Percentiles rank a stretch among this genome's conserved stretches.
Evolutionary conservation across 306 rosid species (phyloP).

Genomic region (Vigna angularis): DNA sequence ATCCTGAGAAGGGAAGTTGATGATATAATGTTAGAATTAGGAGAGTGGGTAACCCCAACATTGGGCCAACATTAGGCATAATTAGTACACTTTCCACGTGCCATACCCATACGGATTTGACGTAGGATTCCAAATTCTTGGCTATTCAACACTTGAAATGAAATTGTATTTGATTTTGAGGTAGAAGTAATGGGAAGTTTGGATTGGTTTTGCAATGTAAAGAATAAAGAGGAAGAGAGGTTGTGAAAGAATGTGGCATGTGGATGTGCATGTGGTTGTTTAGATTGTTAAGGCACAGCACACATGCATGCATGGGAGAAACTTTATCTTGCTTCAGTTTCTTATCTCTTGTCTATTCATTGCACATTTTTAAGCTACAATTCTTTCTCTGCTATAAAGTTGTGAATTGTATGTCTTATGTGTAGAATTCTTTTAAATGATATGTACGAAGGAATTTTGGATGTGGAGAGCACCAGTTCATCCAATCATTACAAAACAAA

Average conservation of each 20-base stretch:
- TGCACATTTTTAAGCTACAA: slow-evolving; percentile 10
- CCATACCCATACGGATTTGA: background rate
- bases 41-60: background rate
- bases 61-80: background rate
- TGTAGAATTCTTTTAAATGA: background rate
- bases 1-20: background rate
- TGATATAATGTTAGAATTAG: background rate
- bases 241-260: slow-evolving; percentile 28
- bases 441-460: background rate
- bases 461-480: background rate
- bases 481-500: background rate
- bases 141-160: background rate
- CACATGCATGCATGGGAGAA: slow-evolving; percentile 22
- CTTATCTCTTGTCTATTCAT: background rate
- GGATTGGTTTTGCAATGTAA: background rate
- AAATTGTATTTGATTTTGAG: too few relatives aligned
- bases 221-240: background rate
- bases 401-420: background rate
- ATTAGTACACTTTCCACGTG: slow-evolving; percentile 3
- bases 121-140: background rate
- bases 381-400: background rate
- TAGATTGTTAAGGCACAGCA: slow-evolving; percentile 4
- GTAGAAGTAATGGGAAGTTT: background rate
- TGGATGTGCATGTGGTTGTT: background rate
- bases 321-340: background rate